phyloP scores from a whole-genome alignment of 192 early-diverging fungal genomes.

The Phlyctochytrium planicorne region DNA sequence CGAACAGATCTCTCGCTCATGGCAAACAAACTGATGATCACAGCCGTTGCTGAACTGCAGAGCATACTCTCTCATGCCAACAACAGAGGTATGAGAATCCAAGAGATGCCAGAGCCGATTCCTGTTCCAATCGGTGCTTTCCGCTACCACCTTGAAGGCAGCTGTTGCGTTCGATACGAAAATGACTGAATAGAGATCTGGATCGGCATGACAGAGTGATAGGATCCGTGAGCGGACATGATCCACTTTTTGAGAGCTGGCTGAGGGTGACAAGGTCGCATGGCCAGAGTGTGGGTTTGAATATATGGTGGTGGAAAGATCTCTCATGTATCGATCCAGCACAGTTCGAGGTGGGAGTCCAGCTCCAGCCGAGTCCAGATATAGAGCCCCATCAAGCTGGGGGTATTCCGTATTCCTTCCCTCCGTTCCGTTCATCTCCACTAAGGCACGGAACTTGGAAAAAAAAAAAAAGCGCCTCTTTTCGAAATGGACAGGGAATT shows the following conservation, averaged over 20 bases:
- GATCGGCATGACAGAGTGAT: constrained; percentile 55
- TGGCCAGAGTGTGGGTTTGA: constrained; percentile 42
- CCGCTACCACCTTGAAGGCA: constrained; percentile 72
- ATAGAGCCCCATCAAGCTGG: too few species aligned
- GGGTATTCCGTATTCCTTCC: too few species aligned
- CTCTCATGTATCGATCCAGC: constrained; percentile 10
- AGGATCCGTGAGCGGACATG: constrained; percentile 25
- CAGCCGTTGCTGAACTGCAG: too few species aligned
- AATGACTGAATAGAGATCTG: constrained; percentile 63
- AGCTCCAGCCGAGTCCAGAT: constrained; percentile 45
- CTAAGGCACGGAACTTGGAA: too few species aligned
- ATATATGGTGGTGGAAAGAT: constrained; percentile 20
- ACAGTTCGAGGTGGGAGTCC: constrained; percentile 26
- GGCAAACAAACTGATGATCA: too few species aligned
- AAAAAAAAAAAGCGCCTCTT: too few species aligned
- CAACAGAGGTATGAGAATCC: constrained; percentile 71
- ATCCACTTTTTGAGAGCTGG: too few species aligned
- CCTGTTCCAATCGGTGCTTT: constrained; percentile 60
- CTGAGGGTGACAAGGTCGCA: constrained; percentile 6
- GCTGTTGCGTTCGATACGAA: constrained; percentile 80
- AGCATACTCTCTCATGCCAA: constrained; percentile 58
- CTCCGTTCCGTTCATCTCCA: too few species aligned
- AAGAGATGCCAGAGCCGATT: constrained; percentile 57
- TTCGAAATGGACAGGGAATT: too few species aligned
- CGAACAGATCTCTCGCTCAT: too few species aligned